Percentiles rank a stretch among this genome's conserved stretches.
These are phyloP conservation scores for Grifola frondosa DNA, from an alignment of 1,284 basidiomycete species.

Conservation along the genomic window DNA sequence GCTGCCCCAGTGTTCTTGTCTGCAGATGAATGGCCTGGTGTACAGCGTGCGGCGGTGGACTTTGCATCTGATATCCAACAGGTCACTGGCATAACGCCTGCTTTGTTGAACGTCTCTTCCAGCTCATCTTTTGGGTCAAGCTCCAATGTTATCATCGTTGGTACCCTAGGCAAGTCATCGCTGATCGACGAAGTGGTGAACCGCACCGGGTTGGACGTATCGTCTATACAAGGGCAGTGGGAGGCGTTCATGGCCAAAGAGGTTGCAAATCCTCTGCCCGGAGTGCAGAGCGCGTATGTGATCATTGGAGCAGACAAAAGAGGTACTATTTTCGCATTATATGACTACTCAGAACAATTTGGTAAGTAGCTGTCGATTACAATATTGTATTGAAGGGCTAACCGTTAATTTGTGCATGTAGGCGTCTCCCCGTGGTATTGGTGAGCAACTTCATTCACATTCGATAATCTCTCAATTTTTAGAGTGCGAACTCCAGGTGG, in stretches of 20 bases:
- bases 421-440: constrained; percentile 68
- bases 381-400: too few species aligned
- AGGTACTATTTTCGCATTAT: constrained; percentile 66
- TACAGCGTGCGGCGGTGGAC: constrained; percentile 60
- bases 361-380: constrained; percentile 45
- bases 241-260: constrained; percentile 56
- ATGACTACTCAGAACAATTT: constrained; percentile 73
- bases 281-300: constrained; percentile 59
- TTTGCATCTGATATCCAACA: constrained; percentile 61
- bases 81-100: constrained; percentile 54
- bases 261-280: constrained; percentile 57
- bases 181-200: constrained; percentile 58
- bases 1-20: constrained; percentile 53
- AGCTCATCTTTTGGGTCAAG: constrained; percentile 27
- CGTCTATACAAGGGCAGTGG: constrained; percentile 60
- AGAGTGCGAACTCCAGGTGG: too few species aligned
- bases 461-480: not conserved
- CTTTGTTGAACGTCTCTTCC: constrained; percentile 42
- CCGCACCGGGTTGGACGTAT: constrained; percentile 52
- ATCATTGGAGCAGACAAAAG: constrained; percentile 67
- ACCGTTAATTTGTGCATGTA: constrained; percentile 18
- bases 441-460: constrained; percentile 33
- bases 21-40: constrained; percentile 60
- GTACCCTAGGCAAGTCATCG: constrained; percentile 61
- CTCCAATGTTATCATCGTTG: constrained; percentile 63